Conservation (phyloP, 768 basidiomycete genomes). For the Phylloporus arenicola region DNA sequence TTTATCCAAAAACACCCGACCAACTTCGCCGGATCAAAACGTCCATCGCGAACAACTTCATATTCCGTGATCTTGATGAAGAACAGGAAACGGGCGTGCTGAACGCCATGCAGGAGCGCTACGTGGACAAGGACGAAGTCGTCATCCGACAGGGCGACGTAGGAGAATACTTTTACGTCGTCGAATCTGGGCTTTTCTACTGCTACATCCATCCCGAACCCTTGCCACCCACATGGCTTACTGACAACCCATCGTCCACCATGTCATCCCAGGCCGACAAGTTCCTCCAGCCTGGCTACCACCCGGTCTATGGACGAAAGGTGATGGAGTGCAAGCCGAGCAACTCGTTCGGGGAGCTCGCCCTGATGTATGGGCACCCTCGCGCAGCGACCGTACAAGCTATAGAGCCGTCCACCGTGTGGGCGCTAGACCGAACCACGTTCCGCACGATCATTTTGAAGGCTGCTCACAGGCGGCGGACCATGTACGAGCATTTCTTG, state of each 20-base stretch:
- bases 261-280: conserved; percentile 43
- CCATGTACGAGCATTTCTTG: conserved; percentile 96
- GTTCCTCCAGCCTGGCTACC: conserved; percentile 58
- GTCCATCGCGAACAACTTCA: conserved; percentile 84
- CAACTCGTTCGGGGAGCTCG: conserved; percentile 90
- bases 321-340: conserved; percentile 84
- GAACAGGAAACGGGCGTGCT: conserved; percentile 92
- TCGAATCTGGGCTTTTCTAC: conserved; percentile 82
- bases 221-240: conserved; percentile 54
- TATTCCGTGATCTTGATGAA: conserved; percentile 94
- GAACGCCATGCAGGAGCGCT: conserved; percentile 90
- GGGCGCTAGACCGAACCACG: conserved; percentile 95
- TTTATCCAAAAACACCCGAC: conserved; percentile 72
- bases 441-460: conserved; percentile 98
- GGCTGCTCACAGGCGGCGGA: conserved; percentile 81
- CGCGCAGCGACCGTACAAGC: conserved; percentile 93
- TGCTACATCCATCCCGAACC: conserved; percentile 75
- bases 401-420: conserved; percentile 75
- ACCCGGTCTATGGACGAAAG: conserved; percentile 69
- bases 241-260: conserved; percentile 36
- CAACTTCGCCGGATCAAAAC: conserved; percentile 85
- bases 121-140: conserved; percentile 67
- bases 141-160: conserved; percentile 96
- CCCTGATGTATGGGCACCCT: conserved; percentile 96
- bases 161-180: conserved; percentile 96